Evolutionary conservation across 1,284 basidiomycete genomes (phyloP).

Genomic region (Coriolopsis trogii): DNA sequence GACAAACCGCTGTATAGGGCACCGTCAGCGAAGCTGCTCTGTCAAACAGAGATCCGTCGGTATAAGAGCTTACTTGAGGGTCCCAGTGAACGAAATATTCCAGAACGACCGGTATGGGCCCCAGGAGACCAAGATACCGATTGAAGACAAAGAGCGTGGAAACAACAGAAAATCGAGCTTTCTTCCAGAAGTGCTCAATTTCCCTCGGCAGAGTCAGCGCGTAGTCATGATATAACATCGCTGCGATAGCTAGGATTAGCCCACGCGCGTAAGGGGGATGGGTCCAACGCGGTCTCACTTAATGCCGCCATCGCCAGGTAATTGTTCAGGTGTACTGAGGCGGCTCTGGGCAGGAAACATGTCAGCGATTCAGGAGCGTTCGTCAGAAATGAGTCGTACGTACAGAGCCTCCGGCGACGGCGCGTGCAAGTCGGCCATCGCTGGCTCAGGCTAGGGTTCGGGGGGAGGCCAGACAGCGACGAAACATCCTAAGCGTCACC

Average conservation of each 20-base stretch:
- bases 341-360: background rate
- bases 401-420: background rate
- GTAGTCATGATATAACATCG: slow-evolving; percentile 14
- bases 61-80: background rate
- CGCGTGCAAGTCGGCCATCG: too few relatives aligned
- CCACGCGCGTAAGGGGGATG: too few relatives aligned
- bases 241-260: background rate
- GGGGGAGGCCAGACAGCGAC: background rate
- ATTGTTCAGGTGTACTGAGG: slow-evolving; percentile 9
- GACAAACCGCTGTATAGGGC: slow-evolving; percentile 3
- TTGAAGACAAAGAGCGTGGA: slow-evolving; percentile 17
- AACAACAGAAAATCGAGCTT: slow-evolving; percentile 4
- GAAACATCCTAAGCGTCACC: too few relatives aligned
- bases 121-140: slow-evolving; percentile 17
- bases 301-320: slow-evolving; percentile 7
- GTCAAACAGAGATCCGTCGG: background rate
- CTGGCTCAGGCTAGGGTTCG: background rate
- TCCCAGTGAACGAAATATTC: slow-evolving; percentile 12
- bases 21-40: background rate
- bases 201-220: slow-evolving; percentile 7
- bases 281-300: too few relatives aligned
- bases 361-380: background rate
- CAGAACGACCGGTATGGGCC: slow-evolving; percentile 10
- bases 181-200: slow-evolving; percentile 17
- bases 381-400: background rate